These are phyloP conservation scores for Clitopilus hobsonii DNA, from an alignment of 768 basidiomycete species.

Conservation along the genomic window DNA sequence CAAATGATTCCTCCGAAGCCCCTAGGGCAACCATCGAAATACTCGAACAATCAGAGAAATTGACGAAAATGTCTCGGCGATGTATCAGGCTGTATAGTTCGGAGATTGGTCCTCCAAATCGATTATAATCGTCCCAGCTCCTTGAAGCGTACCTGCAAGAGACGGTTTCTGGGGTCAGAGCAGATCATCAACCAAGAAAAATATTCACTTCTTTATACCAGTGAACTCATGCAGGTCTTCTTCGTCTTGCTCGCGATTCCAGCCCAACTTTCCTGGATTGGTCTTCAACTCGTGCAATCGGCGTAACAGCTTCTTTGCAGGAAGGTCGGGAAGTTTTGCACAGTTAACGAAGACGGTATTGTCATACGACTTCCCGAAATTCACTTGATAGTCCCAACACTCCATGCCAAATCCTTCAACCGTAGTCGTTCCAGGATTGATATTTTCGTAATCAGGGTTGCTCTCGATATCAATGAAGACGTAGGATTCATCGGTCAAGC, in stretches of 20 bases:
- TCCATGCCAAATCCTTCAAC: constrained; percentile 6
- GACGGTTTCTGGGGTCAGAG: background rate
- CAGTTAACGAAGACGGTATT: background rate
- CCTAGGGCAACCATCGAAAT: background rate
- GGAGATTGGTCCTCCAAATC: background rate
- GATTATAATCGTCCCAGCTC: background rate
- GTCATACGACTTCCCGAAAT: background rate
- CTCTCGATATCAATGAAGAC: constrained; percentile 1
- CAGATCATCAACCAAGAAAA: too few relatives aligned
- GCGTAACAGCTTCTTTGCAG: background rate
- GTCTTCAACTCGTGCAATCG: background rate
- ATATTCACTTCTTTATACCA: background rate
- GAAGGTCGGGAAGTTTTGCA: background rate
- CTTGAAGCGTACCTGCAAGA: background rate
- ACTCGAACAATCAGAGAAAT: constrained; percentile 1
- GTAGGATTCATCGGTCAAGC: background rate
- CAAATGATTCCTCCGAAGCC: background rate
- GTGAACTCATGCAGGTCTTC: constrained; percentile 1
- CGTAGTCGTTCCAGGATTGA: constrained; percentile 3
- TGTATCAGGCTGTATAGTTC: constrained; percentile 2
- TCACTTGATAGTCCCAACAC: constrained; percentile 1
- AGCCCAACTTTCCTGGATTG: background rate
- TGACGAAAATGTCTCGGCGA: constrained; percentile 6
- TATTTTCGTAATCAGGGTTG: background rate
- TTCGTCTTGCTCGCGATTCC: background rate